Evolutionary conservation across 2,329 filamentous ascomycete species (phyloP).

Genomic region (Chrysoporthe austroafricana): DNA sequence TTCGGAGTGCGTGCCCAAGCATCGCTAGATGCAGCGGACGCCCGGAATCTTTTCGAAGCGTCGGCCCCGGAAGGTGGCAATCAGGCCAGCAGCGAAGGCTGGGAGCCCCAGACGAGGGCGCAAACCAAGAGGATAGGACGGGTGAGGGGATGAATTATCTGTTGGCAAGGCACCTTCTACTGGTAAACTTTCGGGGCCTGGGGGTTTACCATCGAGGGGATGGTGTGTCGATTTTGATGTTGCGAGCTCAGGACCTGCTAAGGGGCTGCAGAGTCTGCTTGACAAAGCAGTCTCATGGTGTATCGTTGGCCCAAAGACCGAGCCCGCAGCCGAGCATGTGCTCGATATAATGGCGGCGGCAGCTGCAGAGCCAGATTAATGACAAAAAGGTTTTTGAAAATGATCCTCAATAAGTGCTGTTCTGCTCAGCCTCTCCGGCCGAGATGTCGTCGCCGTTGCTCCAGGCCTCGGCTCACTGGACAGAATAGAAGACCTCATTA

Average conservation of each 20-base stretch:
- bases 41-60: background rate
- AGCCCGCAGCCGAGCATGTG: background rate
- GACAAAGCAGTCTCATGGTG: background rate
- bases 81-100: background rate
- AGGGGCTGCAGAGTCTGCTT: background rate
- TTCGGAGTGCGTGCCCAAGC: background rate
- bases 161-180: background rate
- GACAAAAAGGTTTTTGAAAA: background rate
- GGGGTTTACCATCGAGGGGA: background rate
- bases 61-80: background rate
- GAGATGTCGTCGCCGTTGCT: background rate
- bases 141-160: background rate
- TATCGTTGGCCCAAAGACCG: background rate
- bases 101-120: background rate
- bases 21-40: background rate
- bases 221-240: background rate
- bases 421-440: too few species aligned
- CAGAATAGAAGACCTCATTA: background rate
- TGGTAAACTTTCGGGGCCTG: too few species aligned
- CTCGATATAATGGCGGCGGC: background rate
- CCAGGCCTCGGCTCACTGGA: background rate
- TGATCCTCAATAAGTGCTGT: background rate
- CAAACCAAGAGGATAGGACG: background rate
- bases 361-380: background rate
- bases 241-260: background rate